phyloP scores from a whole-genome alignment of 148 eudicot species.

The Polygonum aviculare region DNA sequence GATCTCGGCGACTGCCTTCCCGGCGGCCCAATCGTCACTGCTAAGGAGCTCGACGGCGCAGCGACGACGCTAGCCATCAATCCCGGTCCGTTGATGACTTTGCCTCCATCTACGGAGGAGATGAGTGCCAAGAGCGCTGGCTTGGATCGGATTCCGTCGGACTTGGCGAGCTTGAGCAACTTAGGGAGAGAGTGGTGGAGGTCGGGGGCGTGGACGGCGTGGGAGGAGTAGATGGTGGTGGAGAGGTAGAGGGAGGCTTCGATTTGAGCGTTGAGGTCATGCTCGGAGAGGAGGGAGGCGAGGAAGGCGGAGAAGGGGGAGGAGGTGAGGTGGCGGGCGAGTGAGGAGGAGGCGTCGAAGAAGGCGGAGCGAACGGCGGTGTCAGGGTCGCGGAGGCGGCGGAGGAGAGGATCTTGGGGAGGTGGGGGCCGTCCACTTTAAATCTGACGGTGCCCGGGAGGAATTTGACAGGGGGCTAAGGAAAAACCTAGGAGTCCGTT shows the following conservation, averaged over 20 bases:
- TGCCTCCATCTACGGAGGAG: no score
- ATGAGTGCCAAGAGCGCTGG: constrained; percentile 19
- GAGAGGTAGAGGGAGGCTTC: constrained; percentile 38
- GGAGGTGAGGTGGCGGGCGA: constrained; percentile 14
- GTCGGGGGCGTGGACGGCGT: constrained; percentile 21
- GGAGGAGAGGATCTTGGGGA: constrained; percentile 35
- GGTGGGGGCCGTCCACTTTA: constrained; percentile 15
- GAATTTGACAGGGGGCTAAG: no score
- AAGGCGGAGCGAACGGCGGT: constrained; percentile 27
- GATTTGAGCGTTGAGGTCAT: no score
- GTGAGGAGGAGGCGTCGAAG: constrained; percentile 9
- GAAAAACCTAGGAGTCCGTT: no score
- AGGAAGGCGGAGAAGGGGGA: constrained; percentile 19
- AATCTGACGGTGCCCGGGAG: no score
- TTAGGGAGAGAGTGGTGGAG: constrained; percentile 18
- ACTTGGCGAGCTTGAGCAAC: constrained; percentile 29
- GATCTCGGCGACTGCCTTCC: no score
- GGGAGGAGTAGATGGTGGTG: constrained; percentile 24
- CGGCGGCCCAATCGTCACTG: constrained; percentile 49
- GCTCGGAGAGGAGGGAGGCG: constrained; percentile 22
- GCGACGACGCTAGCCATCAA: no score
- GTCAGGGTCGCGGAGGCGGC: constrained; percentile 44
- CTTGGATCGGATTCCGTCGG: constrained; percentile 40
- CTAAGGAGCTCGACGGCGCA: background rate
- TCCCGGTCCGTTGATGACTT: no score